A percentile compares a stretch with the other conserved stretches of the same genome.
Evolutionary conservation across 805 yeast species (phyloP).

Genomic region (Starmerella bacillaris): DNA sequence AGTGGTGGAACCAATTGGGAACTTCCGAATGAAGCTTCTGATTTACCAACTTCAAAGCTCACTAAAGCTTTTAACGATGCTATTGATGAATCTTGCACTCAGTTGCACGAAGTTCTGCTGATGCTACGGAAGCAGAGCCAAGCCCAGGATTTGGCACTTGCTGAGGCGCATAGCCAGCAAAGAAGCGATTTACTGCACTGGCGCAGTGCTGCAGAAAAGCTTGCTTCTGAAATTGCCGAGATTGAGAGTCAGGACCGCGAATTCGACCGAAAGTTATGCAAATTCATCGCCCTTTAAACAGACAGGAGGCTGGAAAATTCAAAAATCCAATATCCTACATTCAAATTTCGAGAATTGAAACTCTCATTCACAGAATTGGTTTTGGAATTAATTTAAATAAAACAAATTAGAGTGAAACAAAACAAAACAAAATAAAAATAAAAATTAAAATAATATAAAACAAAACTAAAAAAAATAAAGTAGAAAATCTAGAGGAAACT

Average conservation of each 20-base stretch:
- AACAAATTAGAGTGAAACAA: constrained; percentile 1
- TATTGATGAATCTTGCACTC: not conserved
- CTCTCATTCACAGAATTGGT: too few species aligned
- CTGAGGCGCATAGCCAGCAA: not conserved
- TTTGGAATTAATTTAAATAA: too few species aligned
- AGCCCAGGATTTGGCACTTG: not conserved
- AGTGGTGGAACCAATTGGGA: too few species aligned
- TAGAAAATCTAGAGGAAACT: not conserved
- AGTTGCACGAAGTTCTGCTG: not conserved
- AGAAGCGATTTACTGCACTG: constrained; percentile 6
- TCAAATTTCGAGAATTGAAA: too few species aligned
- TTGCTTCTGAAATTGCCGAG: constrained; percentile 7
- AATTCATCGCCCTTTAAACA: too few species aligned
- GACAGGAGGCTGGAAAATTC: too few species aligned
- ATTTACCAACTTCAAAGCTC: too few species aligned
- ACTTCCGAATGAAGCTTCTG: too few species aligned
- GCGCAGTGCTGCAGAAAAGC: constrained; percentile 10
- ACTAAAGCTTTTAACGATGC: too few species aligned
- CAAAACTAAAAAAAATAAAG: too few species aligned
- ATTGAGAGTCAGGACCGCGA: constrained; percentile 2
- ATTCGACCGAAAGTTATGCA: constrained; percentile 3
- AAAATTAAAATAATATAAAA: not conserved
- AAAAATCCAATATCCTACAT: too few species aligned
- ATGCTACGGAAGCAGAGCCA: not conserved
- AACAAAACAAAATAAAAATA: not conserved